Evolutionary conservation across 495 filamentous ascomycete genomes (phyloP).

Genomic region (Durotheca rogersii): DNA sequence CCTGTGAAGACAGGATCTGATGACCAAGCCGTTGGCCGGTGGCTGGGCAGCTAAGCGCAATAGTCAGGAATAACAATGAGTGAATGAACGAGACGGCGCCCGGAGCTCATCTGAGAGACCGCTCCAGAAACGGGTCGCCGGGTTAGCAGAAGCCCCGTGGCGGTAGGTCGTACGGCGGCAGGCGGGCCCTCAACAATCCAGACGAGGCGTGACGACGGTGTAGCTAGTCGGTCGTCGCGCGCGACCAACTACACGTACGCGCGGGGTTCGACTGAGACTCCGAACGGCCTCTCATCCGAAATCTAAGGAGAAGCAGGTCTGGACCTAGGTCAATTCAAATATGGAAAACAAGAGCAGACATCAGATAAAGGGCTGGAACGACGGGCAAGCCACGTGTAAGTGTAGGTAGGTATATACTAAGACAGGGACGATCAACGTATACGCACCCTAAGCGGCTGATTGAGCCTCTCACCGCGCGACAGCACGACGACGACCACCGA

Average conservation of each 20-base stretch:
- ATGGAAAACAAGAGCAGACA: conserved; percentile 1
- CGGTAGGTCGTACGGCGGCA: conserved; percentile 5
- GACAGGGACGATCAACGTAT: too few species aligned
- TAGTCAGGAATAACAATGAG: not conserved
- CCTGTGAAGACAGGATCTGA: not conserved
- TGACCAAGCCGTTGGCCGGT: not conserved
- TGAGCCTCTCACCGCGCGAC: conserved; percentile 31
- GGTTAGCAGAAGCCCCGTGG: conserved; percentile 1
- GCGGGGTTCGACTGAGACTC: conserved; percentile 16
- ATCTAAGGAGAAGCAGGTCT: not conserved
- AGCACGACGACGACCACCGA: conserved; percentile 21
- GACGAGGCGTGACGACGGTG: conserved; percentile 4
- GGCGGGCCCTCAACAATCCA: conserved; percentile 3
- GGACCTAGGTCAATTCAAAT: not conserved
- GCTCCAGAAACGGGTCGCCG: not conserved
- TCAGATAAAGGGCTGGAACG: too few species aligned
- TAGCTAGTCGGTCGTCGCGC: too few species aligned
- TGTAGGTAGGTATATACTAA: conserved; percentile 15
- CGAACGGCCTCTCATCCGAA: conserved; percentile 1
- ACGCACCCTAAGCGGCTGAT: too few species aligned
- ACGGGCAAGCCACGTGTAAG: not conserved
- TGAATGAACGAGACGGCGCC: conserved; percentile 2
- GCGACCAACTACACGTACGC: conserved; percentile 12
- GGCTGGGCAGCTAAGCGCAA: conserved; percentile 15
- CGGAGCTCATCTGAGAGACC: conserved; percentile 4